Evolutionary conservation across 495 filamentous ascomycete genomes (phyloP).

Genomic region (Neurospora sp.): DNA sequence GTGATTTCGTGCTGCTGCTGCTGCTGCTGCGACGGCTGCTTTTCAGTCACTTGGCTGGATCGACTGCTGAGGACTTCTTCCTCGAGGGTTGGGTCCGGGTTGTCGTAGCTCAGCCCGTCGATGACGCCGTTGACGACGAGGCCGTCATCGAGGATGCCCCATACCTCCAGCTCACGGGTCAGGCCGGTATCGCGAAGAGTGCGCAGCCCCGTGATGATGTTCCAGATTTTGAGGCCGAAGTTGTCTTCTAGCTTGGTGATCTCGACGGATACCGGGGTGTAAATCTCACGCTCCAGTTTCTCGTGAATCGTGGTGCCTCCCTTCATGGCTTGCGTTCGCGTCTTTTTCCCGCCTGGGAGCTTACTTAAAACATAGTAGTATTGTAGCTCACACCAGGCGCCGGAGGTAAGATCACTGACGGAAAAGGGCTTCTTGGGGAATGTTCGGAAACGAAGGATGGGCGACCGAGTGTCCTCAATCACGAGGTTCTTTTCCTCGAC

Average conservation of each 20-base stretch:
- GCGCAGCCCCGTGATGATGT: slow-evolving; percentile 76
- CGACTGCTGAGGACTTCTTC: slow-evolving; percentile 32
- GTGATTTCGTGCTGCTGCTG: slow-evolving; percentile 17
- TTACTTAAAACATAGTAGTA: slow-evolving; percentile 77
- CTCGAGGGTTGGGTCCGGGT: slow-evolving; percentile 63
- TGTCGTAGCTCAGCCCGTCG: slow-evolving; percentile 71
- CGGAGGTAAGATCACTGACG: slow-evolving; percentile 79
- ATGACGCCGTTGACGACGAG: slow-evolving; percentile 82
- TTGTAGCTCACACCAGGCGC: slow-evolving; percentile 93
- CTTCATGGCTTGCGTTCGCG: slow-evolving; percentile 71
- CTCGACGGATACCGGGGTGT: slow-evolving; percentile 61
- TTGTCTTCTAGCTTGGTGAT: slow-evolving; percentile 69
- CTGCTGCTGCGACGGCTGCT: slow-evolving; percentile 13
- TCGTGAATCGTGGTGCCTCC: slow-evolving; percentile 69
- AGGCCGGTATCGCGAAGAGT: slow-evolving; percentile 66
- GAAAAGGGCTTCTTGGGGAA: slow-evolving; percentile 71
- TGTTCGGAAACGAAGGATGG: slow-evolving; percentile 63
- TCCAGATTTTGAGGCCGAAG: slow-evolving; percentile 82
- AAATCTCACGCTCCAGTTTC: slow-evolving; percentile 74
- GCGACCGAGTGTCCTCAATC: slow-evolving; percentile 27
- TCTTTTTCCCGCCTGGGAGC: slow-evolving; percentile 56
- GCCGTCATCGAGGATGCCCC: slow-evolving; percentile 68
- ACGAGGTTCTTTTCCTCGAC: background rate
- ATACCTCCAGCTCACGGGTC: slow-evolving; percentile 87
- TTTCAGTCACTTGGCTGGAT: slow-evolving; percentile 8